Evolutionary conservation across 1,284 basidiomycete genomes (phyloP), one percentile per base, ranked within the genome.

Genomic region (Leucoagaricus sp.): DNA sequence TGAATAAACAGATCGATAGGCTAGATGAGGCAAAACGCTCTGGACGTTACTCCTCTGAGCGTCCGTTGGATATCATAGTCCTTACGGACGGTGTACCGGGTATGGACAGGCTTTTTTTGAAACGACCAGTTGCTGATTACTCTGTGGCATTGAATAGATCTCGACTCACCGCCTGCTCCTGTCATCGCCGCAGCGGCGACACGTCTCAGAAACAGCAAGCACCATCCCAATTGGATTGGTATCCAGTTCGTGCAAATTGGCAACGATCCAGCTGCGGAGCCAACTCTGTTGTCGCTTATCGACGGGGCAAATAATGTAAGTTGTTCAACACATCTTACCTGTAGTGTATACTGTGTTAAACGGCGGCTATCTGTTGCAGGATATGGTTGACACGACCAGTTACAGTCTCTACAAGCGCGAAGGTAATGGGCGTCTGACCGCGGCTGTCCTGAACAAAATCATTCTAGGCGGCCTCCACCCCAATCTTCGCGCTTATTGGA

Each of bases 191-290:
- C 48, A 6, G 65, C 68, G 3, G 68, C 64, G 9, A 55, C 56
- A 10, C 58, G 58, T 1, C 60, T 68, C 55, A 64, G 58, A 31
- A 41, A 50, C 12, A 53, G 41, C 0, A 64, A 60, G 29, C 67
- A 70, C 44, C 70, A 70, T 60, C 67, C 65, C 2, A 69, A 69
- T 44, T 61, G 62, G 49, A 57, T 73, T 17, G 69, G 69, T 17
- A 64, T 72, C 13, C 71, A 73, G 42, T 71, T 73, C 57, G 66
- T 72, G 0, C 72, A 73, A 49, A 70, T 73, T 46, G 72, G 69
- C 0, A 60, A 66, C 34, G 69, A 70, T 52, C 8, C 38, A 1
- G 29, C 40, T 0, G 71, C 71, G 6, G 61, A 62, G 4, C 42
- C 29, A 6, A 61, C 63, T 1, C 61, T 73, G 15, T 49, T 64